Evolutionary conservation across 768 basidiomycete species (phyloP), one percentile per base, ranked within the genome.

Genomic region (Podaxis pistillaris): DNA sequence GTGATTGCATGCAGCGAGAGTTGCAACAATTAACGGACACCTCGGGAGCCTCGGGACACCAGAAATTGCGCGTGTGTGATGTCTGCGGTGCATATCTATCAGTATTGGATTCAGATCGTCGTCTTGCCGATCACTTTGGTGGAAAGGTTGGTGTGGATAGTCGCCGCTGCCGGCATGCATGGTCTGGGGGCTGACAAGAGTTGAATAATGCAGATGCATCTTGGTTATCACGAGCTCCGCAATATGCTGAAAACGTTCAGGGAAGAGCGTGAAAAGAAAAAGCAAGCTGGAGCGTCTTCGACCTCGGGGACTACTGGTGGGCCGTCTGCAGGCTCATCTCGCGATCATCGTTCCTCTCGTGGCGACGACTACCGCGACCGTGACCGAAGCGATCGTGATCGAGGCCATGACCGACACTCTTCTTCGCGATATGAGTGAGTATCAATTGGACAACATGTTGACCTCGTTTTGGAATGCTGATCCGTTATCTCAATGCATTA

Each of bases 21-120:
- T 81, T 98, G 50, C 95, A 97, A 76, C 89, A 95, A 74, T 80
- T 99, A 66, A 97, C 96, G 46, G 97, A 99, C 73, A 98, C 94
- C 33, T 96, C 96, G 44, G 97, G 97, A 60, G 97, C 97, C 4
- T 97, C 95, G 61, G 97, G 97, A n/a, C 97, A 99, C 81, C 97
- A 99, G 78, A 98, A 98, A 77, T 81, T 99, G 68, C 90, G 97
- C 65, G 97, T 99, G n/a, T 98, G 97, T 79, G 97, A 99, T 79
- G 96, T 98, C 30, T 99, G 97, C 73, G 97, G 97, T 69, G 97
- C 97, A n/a, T 98, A 98, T 81, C 84, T 99, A 50, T 96, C 94
- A 15, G 93, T 99, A 40, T 83, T 98, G 53, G 97, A 99, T 77
- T 98, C 96, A 62, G 97, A 99, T 80, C 89, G 96, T 74, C 94